Percentiles rank a stretch among this genome's conserved stretches.
Evolutionary conservation across 140 eudicot genomes (phyloP).

Genomic region (Anethum foeniculum): DNA sequence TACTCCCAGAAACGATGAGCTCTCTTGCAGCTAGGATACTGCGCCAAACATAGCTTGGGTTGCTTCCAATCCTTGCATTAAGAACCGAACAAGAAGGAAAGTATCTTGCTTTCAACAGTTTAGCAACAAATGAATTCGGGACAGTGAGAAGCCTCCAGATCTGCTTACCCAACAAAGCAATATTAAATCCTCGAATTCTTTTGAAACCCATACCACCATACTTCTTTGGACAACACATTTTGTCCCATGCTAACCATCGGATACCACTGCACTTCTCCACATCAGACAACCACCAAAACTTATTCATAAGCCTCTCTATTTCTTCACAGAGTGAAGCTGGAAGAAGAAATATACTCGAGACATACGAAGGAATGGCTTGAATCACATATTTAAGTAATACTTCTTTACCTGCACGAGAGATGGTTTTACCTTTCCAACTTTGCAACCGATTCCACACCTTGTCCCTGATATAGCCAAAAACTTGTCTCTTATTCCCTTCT

Average conservation of each 20-base stretch:
- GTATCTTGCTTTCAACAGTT: too few relatives aligned
- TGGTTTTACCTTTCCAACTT: too few relatives aligned
- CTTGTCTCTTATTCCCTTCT: neutral
- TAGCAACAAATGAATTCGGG: neutral
- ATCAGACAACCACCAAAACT: neutral
- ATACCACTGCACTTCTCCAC: neutral
- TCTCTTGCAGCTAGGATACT: neutral
- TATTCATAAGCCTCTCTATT: neutral
- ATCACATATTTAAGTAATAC: too few relatives aligned
- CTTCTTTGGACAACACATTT: too few relatives aligned
- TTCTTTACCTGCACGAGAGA: neutral
- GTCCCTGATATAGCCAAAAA: too few relatives aligned
- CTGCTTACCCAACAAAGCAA: neutral
- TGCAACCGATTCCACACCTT: too few relatives aligned
- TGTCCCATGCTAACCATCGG: too few relatives aligned
- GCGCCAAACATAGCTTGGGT: neutral
- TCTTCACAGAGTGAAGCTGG: neutral
- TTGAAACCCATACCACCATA: too few relatives aligned
- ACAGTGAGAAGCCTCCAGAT: neutral
- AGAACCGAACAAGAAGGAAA: too few relatives aligned
- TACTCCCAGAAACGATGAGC: neutral
- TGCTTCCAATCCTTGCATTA: too few relatives aligned
- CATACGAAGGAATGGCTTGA: neutral
- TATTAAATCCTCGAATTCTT: neutral
- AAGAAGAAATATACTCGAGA: neutral